Base-by-base conservation (phyloP, 345 rosid species). In the Linum tenue region DNA sequence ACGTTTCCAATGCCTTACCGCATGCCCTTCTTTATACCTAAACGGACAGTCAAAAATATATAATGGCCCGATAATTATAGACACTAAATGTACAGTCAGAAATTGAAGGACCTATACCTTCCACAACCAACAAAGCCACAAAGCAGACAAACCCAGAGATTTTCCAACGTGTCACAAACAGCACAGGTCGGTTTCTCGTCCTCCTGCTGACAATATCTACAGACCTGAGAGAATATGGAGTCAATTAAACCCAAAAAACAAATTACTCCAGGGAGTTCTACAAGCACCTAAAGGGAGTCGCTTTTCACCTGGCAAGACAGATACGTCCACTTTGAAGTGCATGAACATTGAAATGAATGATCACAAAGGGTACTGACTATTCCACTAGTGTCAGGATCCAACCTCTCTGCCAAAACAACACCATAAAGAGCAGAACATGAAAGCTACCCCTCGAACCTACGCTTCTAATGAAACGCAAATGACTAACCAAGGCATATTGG, bases 121-220 rank as follows among this genome's bases (percentile, higher is more conserved):
- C 92, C 97, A 80, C 97, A 90, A 42, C 97, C 96, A 37, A 88
- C 76, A 80, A 94, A 90, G 67, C 97, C 95, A 75, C 99, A 86
- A 62, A 88, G 90, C 75, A 94, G 74, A 64, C 97, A 94, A 59
- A 87, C 82, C 99, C 97, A 90, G 62, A 94, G 84, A 68, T 90
- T 81, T 66, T 90, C 96, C 39, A 72, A 73, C 40, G 91, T 88
- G 55, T 86, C 89, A 72, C 99, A 90, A 56, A 81, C 75, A 72
- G 88, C 85, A 82, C 99, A 94, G 69, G 82, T 70, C 37, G 83
- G 85, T 57, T 77, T 83, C 75, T 88, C 92, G 75, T 86, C 95
- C 76, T 80, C 84, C 80, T 90, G 95, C 74, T 94, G 99, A 78
- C 92, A 90, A 69, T 90, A 78, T 44, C 81, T 86, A 70, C 97